Percentiles rank a stretch among this genome's conserved stretches.
Conservation (phyloP, 805 yeast genomes). For the Jamesozyma gamospora region DNA sequence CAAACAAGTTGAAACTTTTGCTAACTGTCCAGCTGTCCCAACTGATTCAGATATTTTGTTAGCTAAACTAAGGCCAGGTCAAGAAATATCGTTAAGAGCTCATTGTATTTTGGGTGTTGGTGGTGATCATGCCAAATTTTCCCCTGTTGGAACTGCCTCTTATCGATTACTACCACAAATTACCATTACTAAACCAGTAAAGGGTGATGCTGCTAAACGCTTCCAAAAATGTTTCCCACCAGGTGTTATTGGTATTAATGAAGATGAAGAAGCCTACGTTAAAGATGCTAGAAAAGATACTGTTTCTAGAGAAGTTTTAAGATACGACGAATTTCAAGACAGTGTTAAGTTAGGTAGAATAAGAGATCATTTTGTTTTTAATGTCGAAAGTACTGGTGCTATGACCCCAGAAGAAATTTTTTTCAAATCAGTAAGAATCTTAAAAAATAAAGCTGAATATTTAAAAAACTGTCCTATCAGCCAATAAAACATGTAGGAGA, state of each 20-base stretch:
- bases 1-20: conserved; percentile 63
- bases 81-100: conserved; percentile 81
- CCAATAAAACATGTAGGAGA: conserved; percentile 29
- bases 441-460: conserved; percentile 77
- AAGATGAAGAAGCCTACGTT: conserved; percentile 62
- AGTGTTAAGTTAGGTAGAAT: conserved; percentile 85
- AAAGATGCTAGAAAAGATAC: conserved; percentile 91
- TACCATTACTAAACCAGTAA: conserved; percentile 62
- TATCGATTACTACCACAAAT: conserved; percentile 87
- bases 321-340: conserved; percentile 84
- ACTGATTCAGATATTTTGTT: conserved; percentile 82
- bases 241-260: conserved; percentile 77
- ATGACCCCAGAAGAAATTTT: conserved; percentile 96
- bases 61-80: conserved; percentile 94
- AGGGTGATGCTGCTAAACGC: conserved; percentile 63
- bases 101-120: conserved; percentile 91
- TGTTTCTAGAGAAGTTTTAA: conserved; percentile 89
- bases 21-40: conserved; percentile 57
- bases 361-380: conserved; percentile 88
- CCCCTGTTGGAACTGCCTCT: conserved; percentile 95
- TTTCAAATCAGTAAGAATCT: conserved; percentile 75
- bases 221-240: conserved; percentile 87
- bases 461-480: conserved; percentile 71
- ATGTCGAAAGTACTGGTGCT: conserved; percentile 92
- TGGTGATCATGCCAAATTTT: conserved; percentile 91